These are phyloP conservation scores for Kuraishia hungarica DNA, from an alignment of 805 yeast genomes.

Conservation along the genomic window DNA sequence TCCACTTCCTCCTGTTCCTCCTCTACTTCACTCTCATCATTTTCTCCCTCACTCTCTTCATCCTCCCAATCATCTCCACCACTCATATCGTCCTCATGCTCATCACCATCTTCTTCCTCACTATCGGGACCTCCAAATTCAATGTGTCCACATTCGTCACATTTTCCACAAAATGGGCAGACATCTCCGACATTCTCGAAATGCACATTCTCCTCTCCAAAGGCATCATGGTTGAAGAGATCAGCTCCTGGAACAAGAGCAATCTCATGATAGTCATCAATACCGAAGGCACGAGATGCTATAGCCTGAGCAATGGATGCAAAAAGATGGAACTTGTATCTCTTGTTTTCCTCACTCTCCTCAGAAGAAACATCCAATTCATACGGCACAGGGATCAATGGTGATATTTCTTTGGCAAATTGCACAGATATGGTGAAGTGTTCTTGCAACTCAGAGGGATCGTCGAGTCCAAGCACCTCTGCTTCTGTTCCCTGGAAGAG, in stretches of 20 bases:
- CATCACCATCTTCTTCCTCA: slow-evolving; percentile 20
- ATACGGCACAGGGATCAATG: slow-evolving; percentile 26
- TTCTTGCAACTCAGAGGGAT: slow-evolving; percentile 30
- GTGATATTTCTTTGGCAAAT: slow-evolving; percentile 28
- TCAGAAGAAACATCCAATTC: slow-evolving; percentile 21
- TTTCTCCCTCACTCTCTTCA: slow-evolving; percentile 11
- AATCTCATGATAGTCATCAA: slow-evolving; percentile 66
- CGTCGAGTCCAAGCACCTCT: slow-evolving; percentile 51
- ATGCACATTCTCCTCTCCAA: slow-evolving; percentile 51
- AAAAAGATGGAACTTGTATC: slow-evolving; percentile 32
- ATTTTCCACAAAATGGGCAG: slow-evolving; percentile 23
- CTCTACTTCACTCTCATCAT: background rate
- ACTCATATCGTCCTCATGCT: slow-evolving; percentile 13
- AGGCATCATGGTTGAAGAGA: slow-evolving; percentile 64
- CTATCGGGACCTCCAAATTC: slow-evolving; percentile 19
- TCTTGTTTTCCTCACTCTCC: slow-evolving; percentile 14
- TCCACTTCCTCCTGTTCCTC: background rate
- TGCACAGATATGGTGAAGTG: slow-evolving; percentile 30
- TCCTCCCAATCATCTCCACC: slow-evolving; percentile 12
- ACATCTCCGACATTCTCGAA: slow-evolving; percentile 44
- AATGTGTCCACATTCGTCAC: slow-evolving; percentile 22
- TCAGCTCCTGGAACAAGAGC: slow-evolving; percentile 90
- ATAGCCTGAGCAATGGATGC: slow-evolving; percentile 52
- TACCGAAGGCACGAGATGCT: slow-evolving; percentile 72
- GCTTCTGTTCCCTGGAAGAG: slow-evolving; percentile 54